Conservation (phyloP, 768 basidiomycete species). For the Pilatotrama ljubarskyi region DNA sequence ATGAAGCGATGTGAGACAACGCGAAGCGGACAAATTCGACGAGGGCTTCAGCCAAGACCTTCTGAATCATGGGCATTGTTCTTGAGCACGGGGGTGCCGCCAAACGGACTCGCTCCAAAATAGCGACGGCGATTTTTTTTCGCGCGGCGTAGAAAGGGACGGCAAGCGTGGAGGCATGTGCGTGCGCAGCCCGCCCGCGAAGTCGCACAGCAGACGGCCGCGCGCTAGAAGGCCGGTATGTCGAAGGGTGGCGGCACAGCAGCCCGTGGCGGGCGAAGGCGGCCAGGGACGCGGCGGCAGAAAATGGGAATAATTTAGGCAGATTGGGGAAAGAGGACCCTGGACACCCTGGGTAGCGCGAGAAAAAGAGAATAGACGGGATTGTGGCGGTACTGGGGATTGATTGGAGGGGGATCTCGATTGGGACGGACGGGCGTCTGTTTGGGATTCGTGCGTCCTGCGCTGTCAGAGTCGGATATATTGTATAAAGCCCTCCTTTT, state of each 20-base stretch:
- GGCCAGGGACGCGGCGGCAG: not conserved
- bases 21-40: constrained; percentile 1
- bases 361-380: constrained; percentile 9
- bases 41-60: not conserved
- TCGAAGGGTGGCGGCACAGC: not conserved
- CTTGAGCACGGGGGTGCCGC: too few species aligned
- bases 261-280: not conserved
- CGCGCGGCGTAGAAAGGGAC: too few species aligned
- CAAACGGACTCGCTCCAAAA: too few species aligned
- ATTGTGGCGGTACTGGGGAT: constrained; percentile 15
- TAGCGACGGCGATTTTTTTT: too few species aligned
- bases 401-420: constrained; percentile 17
- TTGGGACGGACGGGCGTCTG: constrained; percentile 11
- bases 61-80: too few species aligned
- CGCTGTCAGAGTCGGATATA: constrained; percentile 11
- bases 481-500: constrained; percentile 24
- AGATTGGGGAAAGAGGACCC: constrained; percentile 6
- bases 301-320: not conserved
- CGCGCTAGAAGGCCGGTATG: not conserved
- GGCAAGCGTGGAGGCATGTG: too few species aligned
- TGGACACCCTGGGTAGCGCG: too few species aligned
- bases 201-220: not conserved
- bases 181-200: not conserved
- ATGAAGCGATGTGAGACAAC: constrained; percentile 4
- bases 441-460: constrained; percentile 4